phyloP scores from a whole-genome alignment of 2,329 filamentous ascomycete species.

The Paecilomyces dactylethromorphus region DNA sequence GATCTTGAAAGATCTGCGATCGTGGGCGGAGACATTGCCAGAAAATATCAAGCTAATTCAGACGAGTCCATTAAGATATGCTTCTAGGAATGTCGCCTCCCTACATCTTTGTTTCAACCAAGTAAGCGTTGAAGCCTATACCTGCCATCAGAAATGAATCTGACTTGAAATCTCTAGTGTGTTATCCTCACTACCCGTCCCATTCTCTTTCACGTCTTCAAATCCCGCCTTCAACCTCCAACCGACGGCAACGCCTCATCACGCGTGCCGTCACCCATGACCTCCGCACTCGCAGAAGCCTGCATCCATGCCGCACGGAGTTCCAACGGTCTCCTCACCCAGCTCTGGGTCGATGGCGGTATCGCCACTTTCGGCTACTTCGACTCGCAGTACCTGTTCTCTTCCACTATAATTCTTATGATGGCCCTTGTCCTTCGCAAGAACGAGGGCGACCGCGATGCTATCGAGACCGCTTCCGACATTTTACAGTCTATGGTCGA shows the following conservation, averaged over 20 bases:
- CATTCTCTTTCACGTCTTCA: conserved; percentile 9
- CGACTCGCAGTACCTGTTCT: conserved; percentile 9
- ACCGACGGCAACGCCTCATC: background rate
- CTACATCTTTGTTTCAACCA: conserved; percentile 10
- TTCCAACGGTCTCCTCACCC: conserved; percentile 10
- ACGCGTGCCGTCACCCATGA: conserved; percentile 5
- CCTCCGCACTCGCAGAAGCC: conserved; percentile 8
- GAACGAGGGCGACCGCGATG: conserved; percentile 7
- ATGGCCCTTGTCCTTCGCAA: conserved; percentile 9
- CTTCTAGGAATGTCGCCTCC: conserved; percentile 8
- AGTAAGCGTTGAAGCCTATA: background rate
- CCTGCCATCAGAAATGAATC: background rate
- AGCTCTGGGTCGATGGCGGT: conserved; percentile 12
- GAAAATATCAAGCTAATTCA: conserved; percentile 7
- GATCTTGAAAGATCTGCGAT: conserved; percentile 8
- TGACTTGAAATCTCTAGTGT: conserved; percentile 1
- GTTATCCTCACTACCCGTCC: conserved; percentile 9
- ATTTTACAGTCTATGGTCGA: conserved; percentile 9
- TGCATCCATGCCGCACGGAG: conserved; percentile 10
- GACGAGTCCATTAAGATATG: conserved; percentile 4
- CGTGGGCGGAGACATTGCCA: conserved; percentile 8
- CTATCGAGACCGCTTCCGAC: conserved; percentile 9
- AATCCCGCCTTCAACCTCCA: conserved; percentile 6
- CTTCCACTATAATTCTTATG: conserved; percentile 11
- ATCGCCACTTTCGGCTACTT: conserved; percentile 10